Base-by-base conservation (phyloP, 23 red algal genomes). In the Pyropia haitanensis region DNA sequence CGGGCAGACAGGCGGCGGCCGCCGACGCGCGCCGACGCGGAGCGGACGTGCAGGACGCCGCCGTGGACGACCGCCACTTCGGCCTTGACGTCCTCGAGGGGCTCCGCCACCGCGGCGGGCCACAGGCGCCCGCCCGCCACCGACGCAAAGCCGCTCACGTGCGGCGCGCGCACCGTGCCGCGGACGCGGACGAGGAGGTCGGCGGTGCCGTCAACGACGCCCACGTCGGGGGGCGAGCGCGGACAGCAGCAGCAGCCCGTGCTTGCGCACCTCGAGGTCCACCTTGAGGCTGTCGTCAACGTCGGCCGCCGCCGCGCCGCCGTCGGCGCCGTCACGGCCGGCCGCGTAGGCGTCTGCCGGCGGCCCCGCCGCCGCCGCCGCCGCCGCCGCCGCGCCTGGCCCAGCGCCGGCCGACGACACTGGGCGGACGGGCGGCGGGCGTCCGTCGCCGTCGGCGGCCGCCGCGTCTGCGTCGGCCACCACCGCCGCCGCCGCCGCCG, bases 221-320 rank as follows among this genome's bases (percentile, higher is more conserved):
- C 80, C n/a, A 85, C 48, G 18, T 85, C 68, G 27, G 80, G 66
- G 66, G 10, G 74, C 18, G 7, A 75, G 52, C 7, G 80, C 67
- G 69, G 67, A 74, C 60, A 85, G 51, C 60, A 85, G 26, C 49
- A 85, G n/a, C 17, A 85, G 51, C 1, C 80, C 80, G 53, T 73
- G 67, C 51, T 85, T 85, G 49, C 65, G 62, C 39, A 85, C 70
- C 19, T 75, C 56, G 5, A 85, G 61, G 23, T 85, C 70, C 58
- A 68, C 60, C n/a, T 65, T n/a, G 56, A 85, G 63, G 61, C 68
- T 67, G 33, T 85, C 61, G 24, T 73, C 80, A 13, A 9, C 5
- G 0, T 46, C 39, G 8, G 4, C 39, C 39, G 39, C 39, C 39
- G 39, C 10, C 7, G 7, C 39, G 39, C 39, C 10, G 39, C 39